phyloP scores from a whole-genome alignment of 2,329 filamentous ascomycete species.

The Madurella fahalii region DNA sequence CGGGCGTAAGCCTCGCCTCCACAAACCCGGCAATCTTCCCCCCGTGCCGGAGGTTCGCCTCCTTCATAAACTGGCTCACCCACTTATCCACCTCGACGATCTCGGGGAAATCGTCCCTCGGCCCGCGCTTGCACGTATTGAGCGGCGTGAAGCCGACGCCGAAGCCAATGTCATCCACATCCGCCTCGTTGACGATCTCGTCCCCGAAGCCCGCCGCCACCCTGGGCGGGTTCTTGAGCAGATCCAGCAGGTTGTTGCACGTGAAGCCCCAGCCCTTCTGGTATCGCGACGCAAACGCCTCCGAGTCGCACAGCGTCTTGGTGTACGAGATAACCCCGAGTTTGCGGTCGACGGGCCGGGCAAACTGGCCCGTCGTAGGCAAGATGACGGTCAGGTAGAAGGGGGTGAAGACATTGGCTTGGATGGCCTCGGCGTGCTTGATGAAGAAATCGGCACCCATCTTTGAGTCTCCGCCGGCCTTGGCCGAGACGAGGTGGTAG shows the following conservation, averaged over 20 bases:
- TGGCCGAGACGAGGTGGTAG: constrained; percentile 85
- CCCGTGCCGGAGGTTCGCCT: constrained; percentile 68
- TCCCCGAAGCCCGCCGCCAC: constrained; percentile 62
- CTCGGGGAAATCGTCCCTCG: constrained; percentile 80
- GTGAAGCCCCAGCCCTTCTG: constrained; percentile 89
- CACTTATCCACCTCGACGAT: constrained; percentile 77
- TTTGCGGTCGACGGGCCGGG: constrained; percentile 85
- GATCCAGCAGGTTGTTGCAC: constrained; percentile 80
- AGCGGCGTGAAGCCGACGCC: constrained; percentile 91
- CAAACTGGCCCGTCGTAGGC: constrained; percentile 81
- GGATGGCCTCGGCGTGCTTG: constrained; percentile 73
- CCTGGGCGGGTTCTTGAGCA: constrained; percentile 80
- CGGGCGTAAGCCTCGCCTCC: constrained; percentile 61
- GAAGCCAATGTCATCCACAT: constrained; percentile 92
- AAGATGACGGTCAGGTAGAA: constrained; percentile 87
- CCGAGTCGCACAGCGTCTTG: constrained; percentile 83
- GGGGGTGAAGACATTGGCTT: constrained; percentile 73
- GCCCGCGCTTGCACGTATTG: constrained; percentile 76
- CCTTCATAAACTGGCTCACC: constrained; percentile 74
- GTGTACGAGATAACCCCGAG: constrained; percentile 88
- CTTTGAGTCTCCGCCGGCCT: constrained; percentile 62
- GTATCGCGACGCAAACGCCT: constrained; percentile 76
- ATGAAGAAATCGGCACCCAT: constrained; percentile 92
- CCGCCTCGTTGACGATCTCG: constrained; percentile 77
- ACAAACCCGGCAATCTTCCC: constrained; percentile 71